Conservation (phyloP, 495 filamentous ascomycete genomes). For the Xylaria castorea region DNA sequence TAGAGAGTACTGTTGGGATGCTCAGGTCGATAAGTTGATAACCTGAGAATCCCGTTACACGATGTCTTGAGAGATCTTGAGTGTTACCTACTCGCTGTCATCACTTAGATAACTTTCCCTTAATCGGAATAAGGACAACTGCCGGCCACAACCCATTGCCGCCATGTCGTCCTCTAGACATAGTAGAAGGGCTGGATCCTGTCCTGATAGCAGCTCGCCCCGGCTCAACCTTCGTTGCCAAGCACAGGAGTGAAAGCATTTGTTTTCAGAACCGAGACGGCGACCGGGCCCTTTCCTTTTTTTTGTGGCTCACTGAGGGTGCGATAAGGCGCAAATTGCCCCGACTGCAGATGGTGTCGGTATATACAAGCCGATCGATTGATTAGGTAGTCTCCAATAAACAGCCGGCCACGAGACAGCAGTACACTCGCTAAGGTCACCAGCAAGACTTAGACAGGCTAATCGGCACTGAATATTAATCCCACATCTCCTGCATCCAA, state of each 20-base stretch:
- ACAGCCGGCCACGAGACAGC: constrained; percentile 21
- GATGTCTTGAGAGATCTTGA: not conserved
- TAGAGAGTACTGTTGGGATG: not conserved
- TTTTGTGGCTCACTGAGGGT: not conserved
- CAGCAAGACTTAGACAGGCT: not conserved
- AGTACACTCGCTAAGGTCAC: constrained; percentile 12
- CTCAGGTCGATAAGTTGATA: not conserved
- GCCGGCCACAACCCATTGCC: not conserved
- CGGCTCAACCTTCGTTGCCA: not conserved
- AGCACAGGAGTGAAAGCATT: not conserved
- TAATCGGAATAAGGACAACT: not conserved
- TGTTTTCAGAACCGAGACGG: not conserved
- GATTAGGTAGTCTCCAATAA: constrained; percentile 9
- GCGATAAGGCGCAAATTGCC: constrained; percentile 8
- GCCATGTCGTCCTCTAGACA: not conserved
- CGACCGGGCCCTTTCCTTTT: not conserved
- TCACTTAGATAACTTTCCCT: not conserved
- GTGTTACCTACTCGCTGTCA: not conserved
- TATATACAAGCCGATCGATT: constrained; percentile 9
- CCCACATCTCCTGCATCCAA: constrained; percentile 17
- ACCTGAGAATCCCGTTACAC: not conserved
- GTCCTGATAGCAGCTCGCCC: not conserved
- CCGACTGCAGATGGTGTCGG: constrained; percentile 7
- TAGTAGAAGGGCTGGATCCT: not conserved
- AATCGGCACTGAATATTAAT: constrained; percentile 19